Base-by-base conservation (phyloP, 2,329 filamentous ascomycete genomes). In the Penicillium sp. region DNA sequence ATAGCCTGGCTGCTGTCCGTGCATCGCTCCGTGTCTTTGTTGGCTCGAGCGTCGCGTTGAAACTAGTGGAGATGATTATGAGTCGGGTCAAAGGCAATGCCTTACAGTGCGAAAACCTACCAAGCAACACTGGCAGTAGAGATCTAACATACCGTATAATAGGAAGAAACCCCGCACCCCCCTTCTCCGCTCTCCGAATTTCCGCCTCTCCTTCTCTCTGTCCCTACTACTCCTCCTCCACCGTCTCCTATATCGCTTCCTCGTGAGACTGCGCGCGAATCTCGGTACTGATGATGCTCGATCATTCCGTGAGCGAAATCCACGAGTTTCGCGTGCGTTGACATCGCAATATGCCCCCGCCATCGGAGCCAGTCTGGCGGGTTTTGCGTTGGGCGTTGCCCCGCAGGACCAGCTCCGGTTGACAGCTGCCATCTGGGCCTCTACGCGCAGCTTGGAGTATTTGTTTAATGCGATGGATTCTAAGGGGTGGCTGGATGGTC, bases 201-300 rank as follows among this genome's bases (percentile, higher is more conserved):
- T 95, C 50, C 85, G 92, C 54, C 81, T 96, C 10, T 93, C 92
- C 0, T 80, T 93, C 9, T 95, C 91, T 0, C 82, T 97, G 14
- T 93, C 92, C 16, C 84, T 90, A 3, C 91, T 97, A 61, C 83
- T 98, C 21, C 85, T 98, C 44, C 85, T 96, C 59, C 95, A 99
- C 73, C 87, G 95, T 29, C 81, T 96, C 1, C 86, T 98, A 26
- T 91, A 93, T 77, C 90, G 93, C 57, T 96, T 98, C 80, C 90
- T 98, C 67, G 84, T 85, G 26, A 86, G 91, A 27, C 79, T 98
- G 44, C 88, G 93, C 48, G 81, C 84, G 1, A 91, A 91, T 62
- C 81, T 99, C 4, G 85, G 96, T 43, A 87, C 89, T 35, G 84
- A 90, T n/a, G 85, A 90, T 55, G 91, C 93, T 1, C 83, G 84